These are phyloP conservation scores for Hygrocybe punicea DNA, from an alignment of 768 basidiomycete genomes.

Conservation along the genomic window DNA sequence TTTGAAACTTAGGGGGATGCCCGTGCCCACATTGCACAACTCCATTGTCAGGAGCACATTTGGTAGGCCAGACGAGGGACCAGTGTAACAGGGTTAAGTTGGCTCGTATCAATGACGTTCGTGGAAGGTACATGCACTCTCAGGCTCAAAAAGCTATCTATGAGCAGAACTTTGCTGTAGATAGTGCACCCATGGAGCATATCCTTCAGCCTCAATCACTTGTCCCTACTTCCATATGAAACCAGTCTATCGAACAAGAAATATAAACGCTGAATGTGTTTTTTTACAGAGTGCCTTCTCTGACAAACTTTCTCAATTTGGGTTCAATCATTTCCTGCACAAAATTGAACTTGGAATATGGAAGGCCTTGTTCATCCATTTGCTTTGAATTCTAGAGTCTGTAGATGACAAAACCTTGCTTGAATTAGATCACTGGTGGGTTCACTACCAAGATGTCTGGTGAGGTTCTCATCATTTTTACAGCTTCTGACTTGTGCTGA, in stretches of 20 bases:
- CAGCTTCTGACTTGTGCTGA: slow-evolving; percentile 24
- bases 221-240: neutral
- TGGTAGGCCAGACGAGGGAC: slow-evolving; percentile 23
- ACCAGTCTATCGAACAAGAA: neutral
- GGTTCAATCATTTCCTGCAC: neutral
- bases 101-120: slow-evolving; percentile 4
- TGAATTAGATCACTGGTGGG: slow-evolving; percentile 20
- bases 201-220: neutral
- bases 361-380: slow-evolving; percentile 3
- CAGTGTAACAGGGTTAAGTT: neutral
- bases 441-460: neutral
- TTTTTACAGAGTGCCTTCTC: neutral
- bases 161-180: neutral
- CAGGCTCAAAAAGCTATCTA: slow-evolving; percentile 4
- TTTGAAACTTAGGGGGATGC: neutral
- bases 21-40: slow-evolving; percentile 28
- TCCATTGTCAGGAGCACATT: slow-evolving; percentile 16
- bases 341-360: slow-evolving; percentile 1
- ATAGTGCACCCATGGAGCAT: slow-evolving; percentile 1
- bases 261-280: neutral
- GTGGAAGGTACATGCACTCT: neutral
- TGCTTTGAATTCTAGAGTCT: slow-evolving; percentile 6
- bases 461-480: neutral
- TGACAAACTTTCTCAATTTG: neutral
- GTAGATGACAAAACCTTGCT: slow-evolving; percentile 8